Evolutionary conservation across 108 stramenopile genomes (phyloP).

Genomic region (Conticribra weissflogii): DNA sequence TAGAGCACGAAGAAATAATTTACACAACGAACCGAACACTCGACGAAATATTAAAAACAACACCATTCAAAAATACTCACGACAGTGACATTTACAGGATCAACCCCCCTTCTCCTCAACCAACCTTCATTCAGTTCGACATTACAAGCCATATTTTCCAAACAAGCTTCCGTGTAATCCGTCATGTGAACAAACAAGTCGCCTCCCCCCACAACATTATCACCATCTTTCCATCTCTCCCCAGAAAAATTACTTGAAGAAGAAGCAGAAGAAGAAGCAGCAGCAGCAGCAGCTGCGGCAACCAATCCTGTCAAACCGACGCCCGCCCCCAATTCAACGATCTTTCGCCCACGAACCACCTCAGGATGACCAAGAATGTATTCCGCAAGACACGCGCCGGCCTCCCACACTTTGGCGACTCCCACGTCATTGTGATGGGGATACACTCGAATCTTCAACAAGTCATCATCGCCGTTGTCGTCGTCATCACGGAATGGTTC

Average conservation of each 20-base stretch:
- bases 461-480: background rate
- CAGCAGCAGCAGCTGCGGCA: constrained; percentile 45
- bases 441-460: constrained; percentile 53
- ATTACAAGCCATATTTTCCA: constrained; percentile 68
- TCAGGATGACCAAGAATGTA: constrained; percentile 49
- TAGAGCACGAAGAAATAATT: background rate
- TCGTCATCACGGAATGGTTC: background rate
- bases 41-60: background rate
- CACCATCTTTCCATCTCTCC: too few relatives aligned
- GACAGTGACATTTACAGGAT: background rate
- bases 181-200: constrained; percentile 74
- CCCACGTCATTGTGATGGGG: constrained; percentile 82
- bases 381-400: constrained; percentile 68
- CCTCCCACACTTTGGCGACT: constrained; percentile 73
- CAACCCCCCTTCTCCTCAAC: constrained; percentile 37
- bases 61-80: constrained; percentile 8
- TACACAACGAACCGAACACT: background rate
- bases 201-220: too few relatives aligned
- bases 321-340: constrained; percentile 75
- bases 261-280: too few relatives aligned
- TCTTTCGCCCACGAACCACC: constrained; percentile 20
- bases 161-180: constrained; percentile 64
- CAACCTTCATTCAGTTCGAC: constrained; percentile 54
- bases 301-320: constrained; percentile 70
- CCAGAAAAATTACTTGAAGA: too few relatives aligned